These are phyloP conservation scores for Stereocaulon alpinum DNA, from an alignment of 495 filamentous ascomycete genomes.

Conservation along the genomic window DNA sequence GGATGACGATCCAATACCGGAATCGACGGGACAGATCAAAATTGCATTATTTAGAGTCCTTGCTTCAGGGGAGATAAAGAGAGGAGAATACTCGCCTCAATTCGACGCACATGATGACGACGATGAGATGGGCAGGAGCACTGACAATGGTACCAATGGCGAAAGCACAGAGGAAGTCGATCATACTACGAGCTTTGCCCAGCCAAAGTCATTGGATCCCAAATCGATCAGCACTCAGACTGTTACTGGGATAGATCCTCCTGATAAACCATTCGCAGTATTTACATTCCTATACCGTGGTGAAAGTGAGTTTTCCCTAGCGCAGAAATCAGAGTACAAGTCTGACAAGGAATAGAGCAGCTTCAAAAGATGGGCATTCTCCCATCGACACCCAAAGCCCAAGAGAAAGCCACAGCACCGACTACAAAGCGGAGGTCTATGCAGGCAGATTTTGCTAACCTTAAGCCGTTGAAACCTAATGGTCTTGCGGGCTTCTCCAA, in stretches of 20 bases:
- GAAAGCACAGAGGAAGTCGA: slow-evolving; percentile 52
- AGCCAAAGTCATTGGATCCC: slow-evolving; percentile 92
- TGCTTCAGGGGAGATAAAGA: slow-evolving; percentile 92
- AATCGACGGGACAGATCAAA: slow-evolving; percentile 96
- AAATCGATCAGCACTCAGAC: slow-evolving; percentile 97
- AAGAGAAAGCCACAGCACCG: slow-evolving; percentile 43
- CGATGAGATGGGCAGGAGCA: slow-evolving; percentile 46
- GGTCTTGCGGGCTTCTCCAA: slow-evolving; percentile 83
- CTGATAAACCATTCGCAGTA: slow-evolving; percentile 87
- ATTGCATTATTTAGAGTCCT: slow-evolving; percentile 92
- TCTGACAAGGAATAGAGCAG: slow-evolving; percentile 49
- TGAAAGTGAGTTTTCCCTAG: slow-evolving; percentile 56
- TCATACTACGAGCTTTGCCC: slow-evolving; percentile 97
- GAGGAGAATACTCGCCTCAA: slow-evolving; percentile 94
- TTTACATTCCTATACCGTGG: slow-evolving; percentile 98
- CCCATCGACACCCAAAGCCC: slow-evolving; percentile 47
- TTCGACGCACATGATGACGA: slow-evolving; percentile 96
- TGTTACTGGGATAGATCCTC: slow-evolving; percentile 93
- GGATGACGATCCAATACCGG: slow-evolving; percentile 80
- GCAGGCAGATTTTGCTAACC: slow-evolving; percentile 69
- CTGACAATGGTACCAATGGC: slow-evolving; percentile 33
- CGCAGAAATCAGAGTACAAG: not conserved
- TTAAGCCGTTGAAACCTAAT: slow-evolving; percentile 71
- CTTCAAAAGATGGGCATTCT: slow-evolving; percentile 88
- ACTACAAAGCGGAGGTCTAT: slow-evolving; percentile 61